Evolutionary conservation across 2,329 filamentous ascomycete genomes (phyloP).

Genomic region (Cercospora sp.): DNA sequence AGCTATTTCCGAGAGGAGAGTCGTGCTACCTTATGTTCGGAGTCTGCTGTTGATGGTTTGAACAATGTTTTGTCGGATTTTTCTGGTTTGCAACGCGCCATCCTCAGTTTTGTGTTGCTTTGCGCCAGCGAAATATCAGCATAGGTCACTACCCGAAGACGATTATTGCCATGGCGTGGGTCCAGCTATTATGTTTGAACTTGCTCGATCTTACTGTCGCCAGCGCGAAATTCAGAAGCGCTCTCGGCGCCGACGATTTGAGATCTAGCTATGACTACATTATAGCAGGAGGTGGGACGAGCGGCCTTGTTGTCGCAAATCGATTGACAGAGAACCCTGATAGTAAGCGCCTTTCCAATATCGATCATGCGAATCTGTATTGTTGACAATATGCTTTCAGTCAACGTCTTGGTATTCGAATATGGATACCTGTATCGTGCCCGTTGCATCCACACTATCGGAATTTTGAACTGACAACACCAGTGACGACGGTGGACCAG

Average conservation of each 20-base stretch:
- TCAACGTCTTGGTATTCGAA: not conserved
- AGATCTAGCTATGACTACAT: not conserved
- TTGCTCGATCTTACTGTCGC: not conserved
- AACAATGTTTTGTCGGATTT: not conserved
- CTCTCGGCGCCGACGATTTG: not conserved
- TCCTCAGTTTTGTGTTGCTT: too few species aligned
- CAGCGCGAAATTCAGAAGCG: not conserved
- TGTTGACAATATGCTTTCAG: not conserved
- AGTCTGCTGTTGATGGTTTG: not conserved
- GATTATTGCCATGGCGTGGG: not conserved
- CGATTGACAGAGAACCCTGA: not conserved
- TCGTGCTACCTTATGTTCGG: not conserved
- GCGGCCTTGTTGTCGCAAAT: not conserved
- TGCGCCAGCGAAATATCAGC: too few species aligned
- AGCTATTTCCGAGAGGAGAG: not conserved
- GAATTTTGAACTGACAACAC: too few species aligned
- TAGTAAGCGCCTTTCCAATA: not conserved
- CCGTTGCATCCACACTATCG: too few species aligned
- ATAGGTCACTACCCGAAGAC: too few species aligned
- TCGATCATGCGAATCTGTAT: not conserved
- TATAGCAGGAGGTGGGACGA: not conserved
- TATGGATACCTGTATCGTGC: not conserved
- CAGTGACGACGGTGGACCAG: not conserved
- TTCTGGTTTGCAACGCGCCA: too few species aligned
- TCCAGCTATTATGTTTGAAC: not conserved